These are phyloP conservation scores for Lepidium aucheri DNA, from an alignment of 345 rosid species.

Conservation along the genomic window DNA sequence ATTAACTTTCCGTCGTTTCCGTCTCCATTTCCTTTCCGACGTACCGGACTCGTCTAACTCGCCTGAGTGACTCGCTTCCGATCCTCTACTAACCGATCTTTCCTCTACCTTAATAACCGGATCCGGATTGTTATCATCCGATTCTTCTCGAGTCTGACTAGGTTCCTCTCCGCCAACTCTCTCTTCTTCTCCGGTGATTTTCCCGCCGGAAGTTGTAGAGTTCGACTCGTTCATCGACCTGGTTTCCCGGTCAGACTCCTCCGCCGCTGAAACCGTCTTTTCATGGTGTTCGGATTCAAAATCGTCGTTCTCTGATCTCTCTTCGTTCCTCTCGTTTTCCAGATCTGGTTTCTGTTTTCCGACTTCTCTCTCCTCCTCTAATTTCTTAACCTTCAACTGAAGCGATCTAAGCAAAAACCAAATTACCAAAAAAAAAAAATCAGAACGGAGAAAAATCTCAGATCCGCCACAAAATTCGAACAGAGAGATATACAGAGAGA, in stretches of 20 bases:
- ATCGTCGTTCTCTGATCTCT: constrained; percentile 28
- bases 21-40: constrained; percentile 37
- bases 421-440: not conserved
- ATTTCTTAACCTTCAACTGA: constrained; percentile 26
- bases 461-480: not conserved
- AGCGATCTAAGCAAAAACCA: constrained; percentile 28
- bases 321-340: constrained; percentile 13
- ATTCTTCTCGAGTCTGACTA: constrained; percentile 22
- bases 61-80: constrained; percentile 28
- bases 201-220: constrained; percentile 42
- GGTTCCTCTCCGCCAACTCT: constrained; percentile 5
- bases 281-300: not conserved
- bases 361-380: constrained; percentile 22
- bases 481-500: not conserved
- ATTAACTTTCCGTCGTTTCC: constrained; percentile 24
- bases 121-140: constrained; percentile 16
- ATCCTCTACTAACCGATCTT: constrained; percentile 13
- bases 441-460: not conserved
- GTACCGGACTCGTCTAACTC: constrained; percentile 45
- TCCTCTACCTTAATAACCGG: constrained; percentile 28
- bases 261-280: constrained; percentile 12
- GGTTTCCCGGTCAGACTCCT: constrained; percentile 49
- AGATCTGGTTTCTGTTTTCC: constrained; percentile 24
- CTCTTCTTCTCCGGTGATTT: constrained; percentile 20
- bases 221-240: constrained; percentile 75